Conservation (phyloP, 768 basidiomycete species). For the Boletus subparvulus region DNA sequence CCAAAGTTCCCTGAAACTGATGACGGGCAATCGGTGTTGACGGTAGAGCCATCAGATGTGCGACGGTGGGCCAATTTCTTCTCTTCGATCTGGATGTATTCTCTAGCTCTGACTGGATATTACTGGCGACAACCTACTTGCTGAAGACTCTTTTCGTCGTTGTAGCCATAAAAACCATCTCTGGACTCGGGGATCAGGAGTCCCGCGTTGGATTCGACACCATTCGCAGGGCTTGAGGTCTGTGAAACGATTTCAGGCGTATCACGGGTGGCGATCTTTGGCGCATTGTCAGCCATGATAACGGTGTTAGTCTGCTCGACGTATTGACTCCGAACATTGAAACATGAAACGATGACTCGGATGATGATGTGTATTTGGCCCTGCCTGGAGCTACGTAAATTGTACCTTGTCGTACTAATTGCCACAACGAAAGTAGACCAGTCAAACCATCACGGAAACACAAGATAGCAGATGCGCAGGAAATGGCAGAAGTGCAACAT, state of each 20-base stretch:
- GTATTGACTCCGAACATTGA: neutral
- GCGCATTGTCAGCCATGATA: conserved; percentile 19
- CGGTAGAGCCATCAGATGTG: conserved; percentile 45
- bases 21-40: conserved; percentile 21
- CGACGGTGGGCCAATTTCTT: conserved; percentile 68
- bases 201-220: conserved; percentile 25
- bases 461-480: no score
- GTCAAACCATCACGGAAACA: neutral
- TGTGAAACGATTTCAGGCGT: neutral
- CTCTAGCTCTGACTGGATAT: conserved; percentile 1
- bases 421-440: neutral
- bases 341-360: conserved; percentile 4
- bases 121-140: conserved; percentile 49
- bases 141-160: conserved; percentile 72
- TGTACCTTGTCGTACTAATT: no score
- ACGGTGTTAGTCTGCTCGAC: neutral
- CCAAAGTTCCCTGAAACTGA: conserved; percentile 43
- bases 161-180: conserved; percentile 79
- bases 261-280: conserved; percentile 1
- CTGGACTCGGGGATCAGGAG: conserved; percentile 48
- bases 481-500: neutral
- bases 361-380: conserved; percentile 16
- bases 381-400: neutral
- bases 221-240: neutral
- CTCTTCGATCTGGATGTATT: conserved; percentile 62